Evolutionary conservation across 768 basidiomycete species (phyloP), one percentile per base, ranked within the genome.

Genomic region (Auriculariales sp.): DNA sequence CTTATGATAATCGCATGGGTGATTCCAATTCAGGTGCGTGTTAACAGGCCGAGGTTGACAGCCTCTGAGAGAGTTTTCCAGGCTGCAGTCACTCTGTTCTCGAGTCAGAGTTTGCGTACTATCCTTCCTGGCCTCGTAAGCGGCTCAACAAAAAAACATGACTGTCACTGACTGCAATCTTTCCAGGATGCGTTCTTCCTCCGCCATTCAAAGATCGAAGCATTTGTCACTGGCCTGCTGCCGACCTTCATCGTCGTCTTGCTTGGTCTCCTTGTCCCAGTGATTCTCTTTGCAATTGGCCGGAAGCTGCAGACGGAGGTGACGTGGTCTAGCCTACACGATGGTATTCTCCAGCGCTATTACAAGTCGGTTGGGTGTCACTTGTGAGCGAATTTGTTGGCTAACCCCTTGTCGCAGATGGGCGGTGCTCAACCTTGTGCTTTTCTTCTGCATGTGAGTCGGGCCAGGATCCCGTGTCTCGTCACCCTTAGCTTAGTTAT

Each of bases 211-310:
- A 33, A 58, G 48, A 36, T 57, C 50, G 48, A 58, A 32, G 27
- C 57, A 7, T 49, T 58, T 3, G 45, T 56, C n/a, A 52, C 53
- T 3, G 45, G 50, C 19, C 52, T 64, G 25, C 27, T 62, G 0
- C 71, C 71, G 1, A 70, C 70, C 11, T 58, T 68, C 15, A 53
- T 73, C 11, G 65, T 71, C 19, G 64, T 69, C 0, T 51, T 68
- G 11, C 52, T 71, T 14, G 67, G 66, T 9, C 59, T 73, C 36
- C 57, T 65, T 11, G 65, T 69, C 25, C 67, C 66, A 3, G 60
- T 64, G 3, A 54, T 69, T 30, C 56, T 71, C 28, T 58, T 68
- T 15, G 56, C 63, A 27, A 65, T 70, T 49, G 62, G 61, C 34
- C 66, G 65, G 46, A 64, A 67, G 28, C 68, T 64, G 3, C 66